Base-by-base conservation (phyloP, 148 eudicot species). In the Fagopyrum esculentum region DNA sequence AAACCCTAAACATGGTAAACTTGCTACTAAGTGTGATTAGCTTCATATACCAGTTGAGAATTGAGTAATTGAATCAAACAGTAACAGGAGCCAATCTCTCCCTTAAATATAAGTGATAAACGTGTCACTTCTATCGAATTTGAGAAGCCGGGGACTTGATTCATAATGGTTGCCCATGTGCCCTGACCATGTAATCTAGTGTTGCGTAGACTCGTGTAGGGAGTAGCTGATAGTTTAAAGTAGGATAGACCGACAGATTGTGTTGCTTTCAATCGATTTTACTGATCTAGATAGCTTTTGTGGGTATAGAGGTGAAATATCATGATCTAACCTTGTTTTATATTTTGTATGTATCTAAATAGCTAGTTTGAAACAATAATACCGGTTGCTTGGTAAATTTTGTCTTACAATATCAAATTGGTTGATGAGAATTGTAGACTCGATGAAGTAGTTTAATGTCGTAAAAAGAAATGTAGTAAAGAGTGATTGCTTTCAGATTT, bases 401-500 rank as follows among this genome's bases (percentile, higher is more conserved):
- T 22, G 35, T 15, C 19, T 66, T 66, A 13, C 64, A 73, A 50
- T 6, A 29, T n/a, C 2, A 11, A 15, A 30, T 57, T 48, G 47
- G 48, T 30, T 72, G 51, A 40, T 66, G 43, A 66, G 19, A 15
- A 13, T 40, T 15, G 17, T 35, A 35, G 40, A 35, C 40, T 35
- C 1, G 40, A 35, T 35, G 6, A 59, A 51, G 16, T 46, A 60
- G 16, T 79, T 30, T 54, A 3, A 9, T 51, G 35, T 40, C 15
- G 9, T 15, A 10, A 22, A 44, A 48, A 50, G 13, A 13, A 10
- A 22, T 55, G 16, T n/a, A 29, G 22, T 59, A 64, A 49, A 16
- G 57, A 49, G 35, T 78, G 52, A 69, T 81, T 60, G 51, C n/a
- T 78, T 83, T 74, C 94, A 95, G 98, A 77, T 95, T 95, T 82